Percentiles rank a stretch among this genome's conserved stretches.
Evolutionary conservation across 2,329 filamentous ascomycete genomes (phyloP).

Genomic region (Herpotrichia juniperi): DNA sequence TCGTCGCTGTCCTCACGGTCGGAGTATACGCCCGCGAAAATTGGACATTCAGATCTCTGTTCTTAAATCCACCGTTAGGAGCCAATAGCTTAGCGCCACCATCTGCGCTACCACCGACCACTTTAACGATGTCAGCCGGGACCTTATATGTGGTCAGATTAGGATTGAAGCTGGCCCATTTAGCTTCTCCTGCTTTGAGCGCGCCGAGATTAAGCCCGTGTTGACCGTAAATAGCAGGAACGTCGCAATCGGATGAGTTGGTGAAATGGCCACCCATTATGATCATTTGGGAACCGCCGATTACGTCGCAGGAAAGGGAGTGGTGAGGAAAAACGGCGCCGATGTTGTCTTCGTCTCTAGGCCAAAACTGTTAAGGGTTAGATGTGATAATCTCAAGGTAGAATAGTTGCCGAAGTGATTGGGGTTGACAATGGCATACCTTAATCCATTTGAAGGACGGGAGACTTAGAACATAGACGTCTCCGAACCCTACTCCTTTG

Average conservation of each 20-base stretch:
- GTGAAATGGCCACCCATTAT: constrained; percentile 66
- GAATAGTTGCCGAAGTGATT: background rate
- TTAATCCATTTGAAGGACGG: constrained; percentile 68
- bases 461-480: constrained; percentile 65
- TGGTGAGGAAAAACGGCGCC: constrained; percentile 54
- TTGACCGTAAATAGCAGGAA: constrained; percentile 55
- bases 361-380: constrained; percentile 15
- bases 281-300: constrained; percentile 63
- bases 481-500: constrained; percentile 57
- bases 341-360: constrained; percentile 21
- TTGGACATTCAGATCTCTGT: constrained; percentile 57
- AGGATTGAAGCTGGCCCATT: constrained; percentile 57
- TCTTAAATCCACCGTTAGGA: constrained; percentile 53
- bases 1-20: constrained; percentile 4
- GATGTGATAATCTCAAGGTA: background rate
- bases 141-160: constrained; percentile 58
- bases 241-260: constrained; percentile 52
- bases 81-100: constrained; percentile 60
- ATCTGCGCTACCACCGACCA: constrained; percentile 46
- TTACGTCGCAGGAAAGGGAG: constrained; percentile 60
- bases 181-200: constrained; percentile 9
- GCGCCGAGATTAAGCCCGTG: constrained; percentile 59
- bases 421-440: constrained; percentile 4
- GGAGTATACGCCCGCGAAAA: constrained; percentile 56
- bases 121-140: constrained; percentile 53